Evolutionary conservation across 371 early-diverging fungal species (phyloP), one percentile per base, ranked within the genome.

Genomic region (Actinomortierella wolfii): DNA sequence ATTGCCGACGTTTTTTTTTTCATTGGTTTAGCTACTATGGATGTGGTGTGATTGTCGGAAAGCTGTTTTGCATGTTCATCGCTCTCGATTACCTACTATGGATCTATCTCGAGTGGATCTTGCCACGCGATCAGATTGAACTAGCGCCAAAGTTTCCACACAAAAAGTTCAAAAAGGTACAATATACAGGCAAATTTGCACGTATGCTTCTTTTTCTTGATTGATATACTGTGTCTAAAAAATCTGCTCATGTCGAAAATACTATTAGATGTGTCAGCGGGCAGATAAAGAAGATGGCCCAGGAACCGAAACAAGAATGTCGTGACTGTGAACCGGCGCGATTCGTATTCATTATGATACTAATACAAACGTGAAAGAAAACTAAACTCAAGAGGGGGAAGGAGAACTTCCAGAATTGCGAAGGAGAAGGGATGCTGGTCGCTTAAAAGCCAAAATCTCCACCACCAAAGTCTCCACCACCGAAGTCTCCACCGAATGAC

Each of bases 31-130:
- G 91, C 34, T 93, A 95, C 74, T 90, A 94, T 67, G 91, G 92
- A 1, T 94, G 95, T 60, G 98, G 98, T 1, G 62, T 91, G n/a
- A 86, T 90, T 61, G 96, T 96, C 0, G 98, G 98, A 5, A 94
- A 95, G 77, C 79, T 97, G 42, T 91, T 94, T 54, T 92, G 92
- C 65, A 87, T 97, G 80, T 83, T 97, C 24, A 88, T 94, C 25
- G 94, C 94, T 6, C 76, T 96, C 3, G 92, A 95, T 67, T 93
- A 91, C 75, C 64, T 97, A 51, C 69, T 97, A 17, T 89, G 87
- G 76, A 79, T 84, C 7, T 79, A 96, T 41, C 79, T 98, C 23
- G 96, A 96, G 61, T 90, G 87, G 83, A 45, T 94, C n/a, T 83
- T 89, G 56, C 97, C 97, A 13, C 59, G 74, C 21, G 81, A 83